Evolutionary conservation across 345 rosid genomes (phyloP), one percentile per base, ranked within the genome.

Genomic region (Melaleuca alternifolia): DNA sequence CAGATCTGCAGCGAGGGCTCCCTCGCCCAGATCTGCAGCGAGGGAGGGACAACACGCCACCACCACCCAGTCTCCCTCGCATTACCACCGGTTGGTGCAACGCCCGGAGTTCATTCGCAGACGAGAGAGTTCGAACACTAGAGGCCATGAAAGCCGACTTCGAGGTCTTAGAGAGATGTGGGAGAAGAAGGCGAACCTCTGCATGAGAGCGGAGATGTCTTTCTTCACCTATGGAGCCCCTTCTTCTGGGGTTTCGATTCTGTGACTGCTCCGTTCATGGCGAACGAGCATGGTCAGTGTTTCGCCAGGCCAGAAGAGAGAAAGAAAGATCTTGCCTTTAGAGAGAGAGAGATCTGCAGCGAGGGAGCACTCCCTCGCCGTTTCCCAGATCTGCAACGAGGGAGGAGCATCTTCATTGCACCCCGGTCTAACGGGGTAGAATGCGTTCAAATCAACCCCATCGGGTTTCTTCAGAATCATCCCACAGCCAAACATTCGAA

Each of bases 341-440:
- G n/a, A n/a, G n/a, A n/a, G n/a, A n/a, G n/a, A n/a, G n/a, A n/a
- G n/a, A n/a, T n/a, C n/a, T n/a, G n/a, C n/a, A n/a, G n/a, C n/a
- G n/a, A n/a, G n/a, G n/a, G n/a, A n/a, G n/a, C n/a, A n/a, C n/a
- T n/a, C n/a, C n/a, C n/a, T n/a, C n/a, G n/a, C n/a, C n/a, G n/a
- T n/a, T n/a, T n/a, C n/a, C n/a, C n/a, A n/a, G n/a, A n/a, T n/a
- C n/a, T n/a, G n/a, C n/a, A n/a, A n/a, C n/a, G n/a, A n/a, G n/a
- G n/a, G n/a, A n/a, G n/a, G 98, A 84, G 92, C 92, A 21, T 93
- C 95, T 14, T 94, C 88, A 88, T 85, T 83, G 89, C 95, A 95
- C 89, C 94, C 99, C 21, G 95, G 92, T 89, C 95, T 89, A 77
- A 94, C 89, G 41, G 97, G 99, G 91, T 91, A 96, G 92, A 92